Percentiles rank a stretch among this genome's conserved stretches.
These are phyloP conservation scores for Aspergillus leporis DNA, from an alignment of 495 filamentous ascomycete genomes.

Conservation along the genomic window DNA sequence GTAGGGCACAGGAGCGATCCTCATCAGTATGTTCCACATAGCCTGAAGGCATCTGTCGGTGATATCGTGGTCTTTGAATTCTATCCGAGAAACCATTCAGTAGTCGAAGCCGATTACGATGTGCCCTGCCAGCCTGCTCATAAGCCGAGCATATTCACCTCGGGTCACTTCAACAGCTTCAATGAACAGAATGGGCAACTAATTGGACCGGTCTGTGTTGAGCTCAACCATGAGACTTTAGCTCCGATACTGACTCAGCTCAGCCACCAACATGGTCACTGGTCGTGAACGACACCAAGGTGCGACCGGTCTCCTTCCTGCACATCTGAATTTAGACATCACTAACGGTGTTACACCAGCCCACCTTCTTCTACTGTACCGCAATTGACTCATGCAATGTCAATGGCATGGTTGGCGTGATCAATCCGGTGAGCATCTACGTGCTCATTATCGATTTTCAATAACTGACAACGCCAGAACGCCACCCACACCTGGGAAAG, in stretches of 20 bases:
- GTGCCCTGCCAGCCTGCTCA: conserved; percentile 56
- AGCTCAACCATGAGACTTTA: not conserved
- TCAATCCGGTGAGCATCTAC: conserved; percentile 36
- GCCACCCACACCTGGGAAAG: conserved; percentile 29
- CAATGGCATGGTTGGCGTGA: conserved; percentile 47
- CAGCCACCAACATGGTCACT: conserved; percentile 39
- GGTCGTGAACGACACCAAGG: conserved; percentile 35
- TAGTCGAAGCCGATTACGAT: conserved; percentile 56
- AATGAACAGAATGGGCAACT: conserved; percentile 30
- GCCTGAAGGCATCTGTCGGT: conserved; percentile 50
- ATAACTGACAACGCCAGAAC: conserved; percentile 26
- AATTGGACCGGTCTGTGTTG: conserved; percentile 29
- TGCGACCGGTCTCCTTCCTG: conserved; percentile 15
- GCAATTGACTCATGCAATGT: conserved; percentile 39
- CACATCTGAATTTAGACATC: not conserved
- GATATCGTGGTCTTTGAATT: conserved; percentile 62
- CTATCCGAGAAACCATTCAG: conserved; percentile 63
- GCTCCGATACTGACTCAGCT: not conserved
- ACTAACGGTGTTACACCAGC: conserved; percentile 23
- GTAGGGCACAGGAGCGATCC: conserved; percentile 49
- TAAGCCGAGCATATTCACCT: conserved; percentile 40
- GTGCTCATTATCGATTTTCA: not conserved
- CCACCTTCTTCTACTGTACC: conserved; percentile 44
- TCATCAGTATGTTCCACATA: conserved; percentile 52
- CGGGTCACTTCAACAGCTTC: conserved; percentile 34